Evolutionary conservation across 169 alveolate species (phyloP), one percentile per base, ranked within the genome.

Genomic region (Cryptosporidium bovis): DNA sequence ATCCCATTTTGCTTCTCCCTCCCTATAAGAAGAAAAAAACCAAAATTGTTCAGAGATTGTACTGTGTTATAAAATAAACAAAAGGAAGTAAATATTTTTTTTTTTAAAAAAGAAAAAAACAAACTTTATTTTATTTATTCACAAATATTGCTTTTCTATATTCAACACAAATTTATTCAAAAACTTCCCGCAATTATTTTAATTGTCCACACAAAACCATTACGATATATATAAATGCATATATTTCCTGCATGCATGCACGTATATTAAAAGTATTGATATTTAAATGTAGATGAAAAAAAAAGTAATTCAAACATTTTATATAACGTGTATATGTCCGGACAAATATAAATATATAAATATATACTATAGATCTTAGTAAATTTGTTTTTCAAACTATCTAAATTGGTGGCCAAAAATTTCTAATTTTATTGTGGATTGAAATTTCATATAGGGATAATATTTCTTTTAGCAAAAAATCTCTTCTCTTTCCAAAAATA

Each of bases 121-220:
- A 20, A 20, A 51, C n/a, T 34, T 53, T 69, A 7, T 27, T 69
- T 69, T 69, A 69, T 69, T 69, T 51, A 51, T 66, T 33, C 82
- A 8, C n/a, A 18, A 51, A 20, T 33, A 33, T 69, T 69, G 29
- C 36, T 51, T 53, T 53, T 69, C 51, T 29, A 48, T 62, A 18
- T 64, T 53, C 46, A 69, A 15, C 60, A 69, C 83, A 51, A 53
- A 69, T 51, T 69, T 69, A n/a, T 20, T 53, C 29, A 53, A 3
- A 53, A 53, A 53, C 12, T 53, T 53, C 46, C 83, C 83, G 83
- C 83, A 66, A 53, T n/a, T 29, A 24, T 69, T 51, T 68, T 69
- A 51, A 34, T 69, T 69, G 83, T 69, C 83, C 83, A 69, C 83
- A 69, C 83, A 69, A 67, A 36, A 53, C 68, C 56, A 16, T 53